phyloP scores from a whole-genome alignment of 208 protist genomes.

The Naegleria fowleri region DNA sequence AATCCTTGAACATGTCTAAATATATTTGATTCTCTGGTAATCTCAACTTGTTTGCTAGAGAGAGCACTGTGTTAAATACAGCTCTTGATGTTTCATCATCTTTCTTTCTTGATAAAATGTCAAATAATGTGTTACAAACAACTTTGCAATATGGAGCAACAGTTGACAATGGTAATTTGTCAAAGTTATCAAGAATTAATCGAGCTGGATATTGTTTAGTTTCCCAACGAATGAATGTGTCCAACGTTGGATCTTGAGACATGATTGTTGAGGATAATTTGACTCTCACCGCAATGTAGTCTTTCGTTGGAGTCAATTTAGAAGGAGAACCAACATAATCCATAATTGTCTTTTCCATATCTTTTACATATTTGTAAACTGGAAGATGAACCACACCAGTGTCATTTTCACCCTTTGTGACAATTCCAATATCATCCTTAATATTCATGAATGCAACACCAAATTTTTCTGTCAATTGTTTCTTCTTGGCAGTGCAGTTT shows the following conservation, averaged over 20 bases:
- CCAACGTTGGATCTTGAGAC: not conserved
- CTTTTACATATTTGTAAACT: conserved; percentile 3
- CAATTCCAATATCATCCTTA: not conserved
- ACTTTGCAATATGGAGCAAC: not conserved
- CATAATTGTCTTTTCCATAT: conserved; percentile 4
- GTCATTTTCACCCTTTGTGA: not conserved
- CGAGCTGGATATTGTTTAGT: not conserved
- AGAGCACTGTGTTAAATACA: not conserved
- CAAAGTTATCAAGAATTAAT: conserved; percentile 1
- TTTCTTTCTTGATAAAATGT: not conserved
- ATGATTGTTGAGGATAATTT: not conserved
- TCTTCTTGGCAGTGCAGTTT: not conserved
- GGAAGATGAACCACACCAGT: not conserved
- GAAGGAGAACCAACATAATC: not conserved
- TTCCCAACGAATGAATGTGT: not conserved
- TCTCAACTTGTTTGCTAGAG: not conserved
- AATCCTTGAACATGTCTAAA: not conserved
- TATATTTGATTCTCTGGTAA: not conserved
- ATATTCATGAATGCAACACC: not conserved
- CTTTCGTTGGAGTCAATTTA: not conserved
- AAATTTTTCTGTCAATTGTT: not conserved
- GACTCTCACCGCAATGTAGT: not conserved
- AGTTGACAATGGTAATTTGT: not conserved
- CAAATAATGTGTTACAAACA: conserved; percentile 17
- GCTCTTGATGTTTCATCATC: not conserved